Evolutionary conservation across 163 green algal species (phyloP).

Genomic region (Chlamydomonas reinhardtii): DNA sequence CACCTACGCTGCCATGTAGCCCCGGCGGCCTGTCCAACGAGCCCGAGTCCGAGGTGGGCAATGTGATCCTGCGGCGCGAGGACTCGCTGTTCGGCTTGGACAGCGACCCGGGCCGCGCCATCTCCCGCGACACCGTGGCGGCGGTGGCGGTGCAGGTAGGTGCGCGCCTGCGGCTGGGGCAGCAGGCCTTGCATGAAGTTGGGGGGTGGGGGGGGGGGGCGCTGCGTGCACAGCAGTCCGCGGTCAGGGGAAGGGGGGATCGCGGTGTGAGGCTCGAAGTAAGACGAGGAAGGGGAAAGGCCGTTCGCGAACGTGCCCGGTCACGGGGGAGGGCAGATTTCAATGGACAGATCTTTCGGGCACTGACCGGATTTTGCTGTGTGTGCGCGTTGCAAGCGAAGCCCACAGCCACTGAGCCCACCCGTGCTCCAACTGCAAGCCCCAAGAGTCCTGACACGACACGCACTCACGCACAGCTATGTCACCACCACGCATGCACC

Average conservation of each 20-base stretch:
- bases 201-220: background rate
- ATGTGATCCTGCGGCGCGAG: slow-evolving; percentile 63
- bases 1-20: background rate
- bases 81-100: slow-evolving; percentile 73
- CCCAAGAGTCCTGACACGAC: no score
- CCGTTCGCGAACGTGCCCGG: no score
- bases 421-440: no score
- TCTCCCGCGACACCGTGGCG: slow-evolving; percentile 71
- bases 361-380: no score
- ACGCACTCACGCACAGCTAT: no score
- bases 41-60: slow-evolving; percentile 52
- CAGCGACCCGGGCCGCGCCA: slow-evolving; percentile 58
- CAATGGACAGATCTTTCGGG: no score
- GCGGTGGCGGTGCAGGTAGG: slow-evolving; percentile 36
- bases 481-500: background rate
- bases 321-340: no score
- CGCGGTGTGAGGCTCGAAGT: slow-evolving; percentile 49
- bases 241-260: slow-evolving; percentile 46
- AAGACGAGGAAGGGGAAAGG: no score
- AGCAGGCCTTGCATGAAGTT: background rate
- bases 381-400: no score
- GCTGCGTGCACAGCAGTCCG: background rate
- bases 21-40: slow-evolving; percentile 25
- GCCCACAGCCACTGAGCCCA: no score
- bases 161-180: no score